Base-by-base conservation (phyloP, 1,139 yeast genomes). In the Yamadazyma triangularis region DNA sequence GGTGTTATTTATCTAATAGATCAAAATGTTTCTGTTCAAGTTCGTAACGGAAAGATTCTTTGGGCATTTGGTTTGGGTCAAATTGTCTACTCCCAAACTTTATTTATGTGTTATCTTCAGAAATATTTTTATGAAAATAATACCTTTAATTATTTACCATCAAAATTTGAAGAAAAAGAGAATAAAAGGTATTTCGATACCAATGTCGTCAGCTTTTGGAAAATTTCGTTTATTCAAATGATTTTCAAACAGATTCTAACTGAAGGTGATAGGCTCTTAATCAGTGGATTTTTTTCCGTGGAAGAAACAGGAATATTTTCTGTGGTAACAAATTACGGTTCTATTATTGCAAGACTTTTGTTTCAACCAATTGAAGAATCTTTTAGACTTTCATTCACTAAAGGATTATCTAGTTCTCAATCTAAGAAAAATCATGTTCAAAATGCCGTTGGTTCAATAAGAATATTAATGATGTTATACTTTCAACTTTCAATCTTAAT, bases 311-410 rank as follows among this genome's bases (percentile, higher is more conserved):
- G 98, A 4, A 79, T 85, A 11, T 91, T 86, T 48, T 84, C 96
- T 0, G 67, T 91, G 9, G 77, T 91, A 11, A 73, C 82, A 12
- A 91, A 91, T 48, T 91, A 91, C 50, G 98, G 98, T 0, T 88
- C 97, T 0, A 64, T 91, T 26, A 57, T 88, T 4, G 96, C 96
- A 0, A 66, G 99, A 35, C 56, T 91, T 28, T 58, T 88, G 9
- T 86, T 91, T 50, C 80, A 81, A 23, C 98, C 98, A 2, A 72
- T 91, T 28, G 99, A 91, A 52, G 98, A 93, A 51, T 77, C 93
- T 1, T 62, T 86, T 13, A 67, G 97, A 39, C 64, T 84, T 35
- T 73, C 80, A 38, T 72, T 88, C 36, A 79, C 95, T 3, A 70
- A 78, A 39, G 42, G 71, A n/a, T 63, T 79, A 15, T 46, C 65